Conservation (phyloP, 2,329 filamentous ascomycete species). For the Xylariaceae sp. region DNA sequence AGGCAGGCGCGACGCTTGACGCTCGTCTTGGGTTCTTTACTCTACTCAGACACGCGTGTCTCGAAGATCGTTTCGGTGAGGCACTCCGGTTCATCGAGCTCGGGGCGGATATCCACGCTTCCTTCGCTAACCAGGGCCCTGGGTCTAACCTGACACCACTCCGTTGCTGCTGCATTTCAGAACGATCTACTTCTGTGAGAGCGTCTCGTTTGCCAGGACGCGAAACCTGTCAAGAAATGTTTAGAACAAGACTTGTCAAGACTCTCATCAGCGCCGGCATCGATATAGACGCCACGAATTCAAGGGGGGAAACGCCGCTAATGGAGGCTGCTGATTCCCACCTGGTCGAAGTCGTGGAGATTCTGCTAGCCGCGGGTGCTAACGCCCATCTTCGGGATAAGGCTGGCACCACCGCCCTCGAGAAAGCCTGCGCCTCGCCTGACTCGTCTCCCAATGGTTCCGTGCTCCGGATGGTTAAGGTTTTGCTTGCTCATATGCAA, state of each 20-base stretch:
- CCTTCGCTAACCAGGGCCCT: background rate
- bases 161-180: slow-evolving; percentile 4
- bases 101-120: slow-evolving; percentile 9
- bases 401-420: background rate
- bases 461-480: slow-evolving; percentile 1
- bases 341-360: background rate
- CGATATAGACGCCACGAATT: slow-evolving; percentile 7
- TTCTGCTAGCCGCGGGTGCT: slow-evolving; percentile 11
- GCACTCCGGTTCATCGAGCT: slow-evolving; percentile 27
- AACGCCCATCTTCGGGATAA: slow-evolving; percentile 1
- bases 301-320: slow-evolving; percentile 4
- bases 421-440: slow-evolving; percentile 1
- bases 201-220: background rate
- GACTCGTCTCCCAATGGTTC: background rate
- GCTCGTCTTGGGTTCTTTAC: slow-evolving; percentile 9
- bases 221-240: slow-evolving; percentile 1
- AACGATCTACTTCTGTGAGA: background rate
- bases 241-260: slow-evolving; percentile 1
- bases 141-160: background rate
- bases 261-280: slow-evolving; percentile 8
- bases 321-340: slow-evolving; percentile 3
- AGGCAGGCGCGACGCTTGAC: slow-evolving; percentile 23
- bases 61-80: slow-evolving; percentile 19
- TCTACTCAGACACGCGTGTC: slow-evolving; percentile 25
- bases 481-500: slow-evolving; percentile 5